Conservation (phyloP, 202 grass and related monocot species). For the Elaeis oleifera region DNA sequence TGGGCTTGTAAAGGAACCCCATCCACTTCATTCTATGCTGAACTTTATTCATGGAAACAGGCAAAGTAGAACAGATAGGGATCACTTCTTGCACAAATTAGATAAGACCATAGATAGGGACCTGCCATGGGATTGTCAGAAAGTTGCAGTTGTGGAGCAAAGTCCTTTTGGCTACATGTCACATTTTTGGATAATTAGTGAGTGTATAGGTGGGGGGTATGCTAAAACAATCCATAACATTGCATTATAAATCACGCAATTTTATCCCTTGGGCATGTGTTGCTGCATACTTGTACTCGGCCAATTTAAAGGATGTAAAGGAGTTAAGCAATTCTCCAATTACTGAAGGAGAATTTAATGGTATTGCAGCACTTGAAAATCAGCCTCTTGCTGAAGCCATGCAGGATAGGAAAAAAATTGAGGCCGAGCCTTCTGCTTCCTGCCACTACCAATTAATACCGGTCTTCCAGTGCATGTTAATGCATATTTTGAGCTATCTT, state of each 20-base stretch:
- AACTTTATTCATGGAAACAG: conserved; percentile 65
- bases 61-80: conserved; percentile 64
- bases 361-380: conserved; percentile 37
- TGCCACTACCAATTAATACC: conserved; percentile 84
- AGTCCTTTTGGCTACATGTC: conserved; percentile 31
- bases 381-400: conserved; percentile 40
- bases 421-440: conserved; percentile 89
- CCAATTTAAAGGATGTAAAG: conserved; percentile 53
- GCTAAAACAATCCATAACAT: conserved; percentile 62
- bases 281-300: conserved; percentile 84
- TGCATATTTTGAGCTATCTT: conserved; percentile 99
- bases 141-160: conserved; percentile 64
- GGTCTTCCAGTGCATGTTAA: conserved; percentile 80
- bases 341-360: conserved; percentile 40
- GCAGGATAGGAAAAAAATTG: conserved; percentile 44
- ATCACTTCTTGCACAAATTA: conserved; percentile 78
- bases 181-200: conserved; percentile 84
- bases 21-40: conserved; percentile 58
- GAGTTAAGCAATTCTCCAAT: conserved; percentile 27
- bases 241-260: conserved; percentile 64
- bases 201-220: conserved; percentile 83
- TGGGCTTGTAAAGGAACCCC: conserved; percentile 53
- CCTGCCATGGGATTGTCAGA: conserved; percentile 82
- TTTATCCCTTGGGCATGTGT: conserved; percentile 97
- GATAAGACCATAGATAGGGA: conserved; percentile 78